A percentile compares a stretch with the other conserved stretches of the same genome.
Evolutionary conservation across 1,139 yeast genomes (phyloP).

Genomic region (Schwanniomyces etchellsii): DNA sequence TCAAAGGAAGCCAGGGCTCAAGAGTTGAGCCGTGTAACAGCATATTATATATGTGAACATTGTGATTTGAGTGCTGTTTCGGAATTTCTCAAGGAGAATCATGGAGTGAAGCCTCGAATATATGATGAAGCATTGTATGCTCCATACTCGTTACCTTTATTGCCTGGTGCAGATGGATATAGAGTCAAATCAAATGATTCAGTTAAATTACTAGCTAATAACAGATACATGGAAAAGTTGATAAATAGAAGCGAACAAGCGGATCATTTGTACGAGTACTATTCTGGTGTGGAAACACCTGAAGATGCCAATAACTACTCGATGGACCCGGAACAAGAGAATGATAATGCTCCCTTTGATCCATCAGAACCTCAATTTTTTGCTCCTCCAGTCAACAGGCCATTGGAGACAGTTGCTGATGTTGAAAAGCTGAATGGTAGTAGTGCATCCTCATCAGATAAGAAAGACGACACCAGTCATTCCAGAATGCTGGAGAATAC

Average conservation of each 20-base stretch:
- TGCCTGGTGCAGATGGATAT: conserved; percentile 84
- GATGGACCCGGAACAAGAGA: conserved; percentile 42
- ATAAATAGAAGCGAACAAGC: conserved; percentile 78
- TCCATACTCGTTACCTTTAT: conserved; percentile 80
- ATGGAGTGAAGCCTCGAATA: conserved; percentile 76
- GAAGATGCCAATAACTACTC: conserved; percentile 58
- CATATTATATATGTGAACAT: conserved; percentile 82
- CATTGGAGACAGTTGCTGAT: conserved; percentile 11
- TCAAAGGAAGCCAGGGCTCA: conserved; percentile 64
- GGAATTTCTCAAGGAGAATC: conserved; percentile 59
- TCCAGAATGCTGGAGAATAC: not conserved
- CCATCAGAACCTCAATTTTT: conserved; percentile 48
- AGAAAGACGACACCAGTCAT: not conserved
- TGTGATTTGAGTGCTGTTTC: conserved; percentile 62
- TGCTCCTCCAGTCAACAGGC: conserved; percentile 32
- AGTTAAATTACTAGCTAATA: conserved; percentile 57
- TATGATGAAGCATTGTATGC: conserved; percentile 91
- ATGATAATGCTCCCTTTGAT: conserved; percentile 34
- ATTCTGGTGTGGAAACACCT: conserved; percentile 72
- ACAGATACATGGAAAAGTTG: conserved; percentile 63
- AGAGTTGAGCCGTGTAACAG: conserved; percentile 79
- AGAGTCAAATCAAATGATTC: conserved; percentile 77
- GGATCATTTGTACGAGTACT: conserved; percentile 88
- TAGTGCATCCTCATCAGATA: not conserved
- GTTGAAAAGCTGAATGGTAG: conserved; percentile 9